These are phyloP conservation scores for Raphanus raphanistrum DNA, from an alignment of 345 rosid genomes.

Conservation along the genomic window DNA sequence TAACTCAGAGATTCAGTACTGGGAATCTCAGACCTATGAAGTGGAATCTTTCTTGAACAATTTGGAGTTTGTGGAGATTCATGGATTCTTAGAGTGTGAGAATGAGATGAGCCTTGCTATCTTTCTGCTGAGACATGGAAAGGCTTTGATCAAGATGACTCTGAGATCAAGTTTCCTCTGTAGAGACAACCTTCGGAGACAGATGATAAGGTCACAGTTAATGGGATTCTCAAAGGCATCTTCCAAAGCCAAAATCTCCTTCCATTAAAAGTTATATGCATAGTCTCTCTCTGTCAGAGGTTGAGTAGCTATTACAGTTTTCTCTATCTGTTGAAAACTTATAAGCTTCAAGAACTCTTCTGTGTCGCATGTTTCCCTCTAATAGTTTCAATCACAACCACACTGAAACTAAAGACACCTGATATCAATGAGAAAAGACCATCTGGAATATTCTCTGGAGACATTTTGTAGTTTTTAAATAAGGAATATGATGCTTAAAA, in stretches of 20 bases:
- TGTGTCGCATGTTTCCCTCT: conserved; percentile 44
- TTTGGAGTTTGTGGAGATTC: conserved; percentile 65
- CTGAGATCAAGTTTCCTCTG: conserved; percentile 53
- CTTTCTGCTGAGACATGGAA: conserved; percentile 77
- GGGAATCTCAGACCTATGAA: conserved; percentile 58
- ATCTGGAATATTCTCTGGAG: conserved; percentile 44
- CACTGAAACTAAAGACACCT: conserved; percentile 68
- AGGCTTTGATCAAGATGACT: conserved; percentile 71
- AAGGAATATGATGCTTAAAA: no score
- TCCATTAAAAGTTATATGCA: conserved; percentile 33
- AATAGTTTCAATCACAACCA: conserved; percentile 53
- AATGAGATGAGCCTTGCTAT: conserved; percentile 71
- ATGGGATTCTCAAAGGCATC: conserved; percentile 68
- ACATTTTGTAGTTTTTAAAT: no score
- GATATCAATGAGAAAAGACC: conserved; percentile 66
- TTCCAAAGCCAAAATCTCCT: conserved; percentile 67
- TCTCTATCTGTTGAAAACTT: conserved; percentile 4
- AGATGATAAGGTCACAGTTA: conserved; percentile 68
- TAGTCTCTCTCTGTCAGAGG: neutral
- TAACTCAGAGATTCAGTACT: conserved; percentile 58
- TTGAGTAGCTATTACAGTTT: conserved; percentile 10
- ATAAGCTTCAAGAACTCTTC: conserved; percentile 33
- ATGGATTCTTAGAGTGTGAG: conserved; percentile 74
- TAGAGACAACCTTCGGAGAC: conserved; percentile 59
- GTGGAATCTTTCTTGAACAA: conserved; percentile 56